Evolutionary conservation across 495 filamentous ascomycete species (phyloP).

Genomic region (Jackrogersella minutella): DNA sequence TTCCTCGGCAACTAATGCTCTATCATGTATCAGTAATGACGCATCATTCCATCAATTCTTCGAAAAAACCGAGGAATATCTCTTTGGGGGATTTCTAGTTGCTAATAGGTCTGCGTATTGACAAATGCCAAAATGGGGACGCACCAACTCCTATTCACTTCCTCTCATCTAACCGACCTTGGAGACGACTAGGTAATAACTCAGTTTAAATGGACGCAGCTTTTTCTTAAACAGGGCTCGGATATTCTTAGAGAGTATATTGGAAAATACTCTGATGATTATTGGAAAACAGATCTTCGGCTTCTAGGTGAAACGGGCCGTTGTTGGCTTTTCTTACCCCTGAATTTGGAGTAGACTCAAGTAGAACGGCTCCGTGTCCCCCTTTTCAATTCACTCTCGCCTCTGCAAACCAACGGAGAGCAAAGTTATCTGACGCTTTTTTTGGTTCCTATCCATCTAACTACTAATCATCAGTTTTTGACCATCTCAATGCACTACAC

Average conservation of each 20-base stretch:
- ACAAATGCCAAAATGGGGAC: neutral
- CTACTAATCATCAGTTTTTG: too few relatives aligned
- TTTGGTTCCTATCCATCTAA: neutral
- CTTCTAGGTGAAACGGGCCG: neutral
- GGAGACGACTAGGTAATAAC: neutral
- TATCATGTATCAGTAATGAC: neutral
- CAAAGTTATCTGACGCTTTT: too few relatives aligned
- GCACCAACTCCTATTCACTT: neutral
- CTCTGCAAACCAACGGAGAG: neutral
- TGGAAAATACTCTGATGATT: neutral
- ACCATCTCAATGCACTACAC: too few relatives aligned
- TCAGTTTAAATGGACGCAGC: neutral
- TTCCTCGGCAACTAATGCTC: neutral
- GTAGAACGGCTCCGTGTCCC: neutral
- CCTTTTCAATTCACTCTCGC: neutral
- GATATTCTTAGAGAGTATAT: neutral
- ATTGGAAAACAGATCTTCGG: neutral
- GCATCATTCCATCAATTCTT: neutral
- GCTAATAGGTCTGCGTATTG: neutral
- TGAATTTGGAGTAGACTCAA: neutral
- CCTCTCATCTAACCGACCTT: neutral
- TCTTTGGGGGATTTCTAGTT: neutral
- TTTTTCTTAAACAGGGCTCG: neutral
- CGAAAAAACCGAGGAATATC: neutral
- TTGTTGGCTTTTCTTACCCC: neutral